Base-by-base conservation (phyloP, 1,284 basidiomycete genomes). In the Trametes polyzona region DNA sequence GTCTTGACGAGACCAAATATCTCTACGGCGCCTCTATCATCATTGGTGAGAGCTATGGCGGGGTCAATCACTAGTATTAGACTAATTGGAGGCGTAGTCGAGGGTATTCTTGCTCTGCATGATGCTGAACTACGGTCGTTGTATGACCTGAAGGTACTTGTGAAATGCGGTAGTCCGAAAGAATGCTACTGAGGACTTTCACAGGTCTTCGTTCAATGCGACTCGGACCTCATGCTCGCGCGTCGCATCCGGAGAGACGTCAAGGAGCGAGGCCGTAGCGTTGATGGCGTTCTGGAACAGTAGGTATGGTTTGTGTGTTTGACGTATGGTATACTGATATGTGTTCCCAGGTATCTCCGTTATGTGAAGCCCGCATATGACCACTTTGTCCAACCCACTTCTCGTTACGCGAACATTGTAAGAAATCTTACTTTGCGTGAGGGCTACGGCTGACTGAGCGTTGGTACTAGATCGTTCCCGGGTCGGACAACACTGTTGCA, bases 171-270 rank as follows among this genome's bases (percentile, higher is more conserved):
- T n/a, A n/a, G n/a, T n/a, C n/a, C n/a, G n/a, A n/a, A n/a, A n/a
- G n/a, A n/a, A n/a, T n/a, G n/a, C n/a, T n/a, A n/a, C n/a, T n/a
- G n/a, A n/a, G n/a, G n/a, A n/a, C n/a, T n/a, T n/a, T n/a, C n/a
- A n/a, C n/a, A 92, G 90, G 79, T 92, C 2, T 92, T 90, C 60
- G 88, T 92, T 7, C 89, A 92, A 81, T 95, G 93, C 52, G 96
- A 98, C 70, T 91, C 95, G 2, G 96, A 99, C 71, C 77, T 98
- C 12, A 99, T 99, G 96, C 87, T 99, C 40, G 95, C 96, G 2
- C 83, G 96, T 47, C 86, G 96, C 32, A 92, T 99, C 58, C 81
- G 85, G 62, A 81, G 96, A 55, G 96, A 99, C 68, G 85, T 93
- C 7, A 84, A 87, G 63, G 95, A 99, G 71, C 84, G 96, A 37